Evolutionary conservation across 176 grass and related monocot genomes (phyloP).

Genomic region (Calamus simplicifolius): DNA sequence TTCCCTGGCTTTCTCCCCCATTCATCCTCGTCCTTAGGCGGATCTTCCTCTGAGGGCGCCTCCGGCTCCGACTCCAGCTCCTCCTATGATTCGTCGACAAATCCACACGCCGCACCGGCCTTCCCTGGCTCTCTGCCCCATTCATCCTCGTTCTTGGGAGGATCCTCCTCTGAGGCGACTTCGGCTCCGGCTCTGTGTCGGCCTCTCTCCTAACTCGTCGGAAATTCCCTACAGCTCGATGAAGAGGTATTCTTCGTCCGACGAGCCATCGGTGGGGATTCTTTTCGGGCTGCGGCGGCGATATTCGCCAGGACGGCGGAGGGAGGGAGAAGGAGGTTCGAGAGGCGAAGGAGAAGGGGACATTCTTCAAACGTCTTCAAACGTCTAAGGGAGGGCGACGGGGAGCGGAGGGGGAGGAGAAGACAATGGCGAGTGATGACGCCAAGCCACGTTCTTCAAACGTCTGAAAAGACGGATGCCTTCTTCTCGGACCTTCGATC

Average conservation of each 20-base stretch:
- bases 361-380: too few species aligned
- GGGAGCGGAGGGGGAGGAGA: neutral
- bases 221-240: constrained; percentile 12
- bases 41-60: constrained; percentile 37
- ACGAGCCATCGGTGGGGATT: neutral
- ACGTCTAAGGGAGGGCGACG: too few species aligned
- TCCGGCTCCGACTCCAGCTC: constrained; percentile 39
- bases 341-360: neutral
- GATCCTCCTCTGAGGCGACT: too few species aligned
- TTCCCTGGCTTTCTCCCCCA: constrained; percentile 7
- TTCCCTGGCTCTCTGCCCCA: too few species aligned
- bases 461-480: too few species aligned
- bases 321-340: neutral
- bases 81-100: too few species aligned
- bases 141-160: too few species aligned
- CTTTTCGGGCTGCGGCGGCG: constrained; percentile 9
- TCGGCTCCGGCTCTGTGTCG: too few species aligned
- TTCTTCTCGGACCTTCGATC: too few species aligned
- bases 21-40: constrained; percentile 59
- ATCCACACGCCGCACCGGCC: too few species aligned
- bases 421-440: too few species aligned
- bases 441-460: too few species aligned
- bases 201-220: constrained; percentile 68
- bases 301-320: neutral
- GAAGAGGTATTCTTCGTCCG: neutral